Evolutionary conservation across 192 early-diverging fungal species (phyloP).

Genomic region (Mortierella hygrophila): DNA sequence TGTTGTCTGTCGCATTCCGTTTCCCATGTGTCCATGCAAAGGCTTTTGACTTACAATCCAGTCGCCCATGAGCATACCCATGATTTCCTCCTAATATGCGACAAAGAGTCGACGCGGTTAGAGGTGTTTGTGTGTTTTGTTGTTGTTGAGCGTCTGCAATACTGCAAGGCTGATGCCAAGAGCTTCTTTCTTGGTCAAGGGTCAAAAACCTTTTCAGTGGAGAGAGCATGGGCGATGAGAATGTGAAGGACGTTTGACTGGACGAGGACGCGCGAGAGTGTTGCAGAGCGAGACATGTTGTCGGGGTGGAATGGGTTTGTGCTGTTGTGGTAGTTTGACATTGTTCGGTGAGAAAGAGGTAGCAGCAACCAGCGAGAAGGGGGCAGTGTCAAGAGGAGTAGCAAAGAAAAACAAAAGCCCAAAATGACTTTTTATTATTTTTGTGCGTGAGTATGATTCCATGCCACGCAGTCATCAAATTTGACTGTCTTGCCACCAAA

Average conservation of each 20-base stretch:
- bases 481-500: conserved; percentile 91
- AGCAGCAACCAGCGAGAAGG: not conserved
- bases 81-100: conserved; percentile 62
- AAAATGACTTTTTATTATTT: not conserved
- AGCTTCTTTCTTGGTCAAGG: not conserved
- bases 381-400: not conserved
- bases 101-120: not conserved
- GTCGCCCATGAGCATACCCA: conserved; percentile 67
- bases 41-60: conserved; percentile 57
- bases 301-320: conserved; percentile 54
- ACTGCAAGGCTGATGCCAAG: not conserved
- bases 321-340: conserved; percentile 14
- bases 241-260: conserved; percentile 60
- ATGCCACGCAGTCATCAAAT: conserved; percentile 84
- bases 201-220: conserved; percentile 61
- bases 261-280: conserved; percentile 55
- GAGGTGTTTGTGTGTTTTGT: not conserved
- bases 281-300: conserved; percentile 46
- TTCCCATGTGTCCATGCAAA: not conserved
- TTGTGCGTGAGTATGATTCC: conserved; percentile 65
- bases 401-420: not conserved
- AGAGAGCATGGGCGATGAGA: conserved; percentile 60
- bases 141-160: not conserved
- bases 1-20: not conserved
- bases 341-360: not conserved